Conservation (phyloP, 768 basidiomycete genomes). For the Phylloporus arenicola region DNA sequence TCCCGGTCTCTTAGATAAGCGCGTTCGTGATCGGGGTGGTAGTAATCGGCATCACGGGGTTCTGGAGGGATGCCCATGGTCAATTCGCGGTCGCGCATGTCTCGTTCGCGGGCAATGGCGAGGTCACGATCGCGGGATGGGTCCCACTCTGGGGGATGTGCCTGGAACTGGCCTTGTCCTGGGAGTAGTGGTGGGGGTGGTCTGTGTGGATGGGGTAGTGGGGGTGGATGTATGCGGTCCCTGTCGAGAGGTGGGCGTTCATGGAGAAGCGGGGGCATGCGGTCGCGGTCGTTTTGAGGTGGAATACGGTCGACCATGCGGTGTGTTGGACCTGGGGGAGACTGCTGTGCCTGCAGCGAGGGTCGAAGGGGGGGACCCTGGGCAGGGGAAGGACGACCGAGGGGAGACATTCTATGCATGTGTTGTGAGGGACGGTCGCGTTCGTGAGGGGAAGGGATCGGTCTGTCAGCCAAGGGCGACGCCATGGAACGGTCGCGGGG, state of each 20-base stretch:
- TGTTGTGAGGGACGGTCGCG: conserved; percentile 20
- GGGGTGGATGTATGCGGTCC: conserved; percentile 28
- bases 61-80: conserved; percentile 15
- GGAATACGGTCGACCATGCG: conserved; percentile 24
- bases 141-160: conserved; percentile 27
- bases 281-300: conserved; percentile 21
- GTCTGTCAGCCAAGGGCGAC: conserved; percentile 21
- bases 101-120: conserved; percentile 19
- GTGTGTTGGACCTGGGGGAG: conserved; percentile 22
- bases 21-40: conserved; percentile 19
- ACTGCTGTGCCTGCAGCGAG: conserved; percentile 17
- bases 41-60: conserved; percentile 22
- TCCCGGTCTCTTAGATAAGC: conserved; percentile 23
- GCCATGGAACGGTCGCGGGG: conserved; percentile 21
- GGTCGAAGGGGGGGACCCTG: conserved; percentile 16
- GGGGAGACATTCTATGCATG: conserved; percentile 23
- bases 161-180: conserved; percentile 30
- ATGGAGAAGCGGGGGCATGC: conserved; percentile 20
- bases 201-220: conserved; percentile 18
- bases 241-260: conserved; percentile 20
- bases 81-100: conserved; percentile 23
- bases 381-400: conserved; percentile 14
- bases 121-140: conserved; percentile 21
- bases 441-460: conserved; percentile 22
- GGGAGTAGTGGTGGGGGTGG: conserved; percentile 19